Base-by-base conservation (phyloP, 1,284 basidiomycete species). In the Fereydounia khargensis region DNA sequence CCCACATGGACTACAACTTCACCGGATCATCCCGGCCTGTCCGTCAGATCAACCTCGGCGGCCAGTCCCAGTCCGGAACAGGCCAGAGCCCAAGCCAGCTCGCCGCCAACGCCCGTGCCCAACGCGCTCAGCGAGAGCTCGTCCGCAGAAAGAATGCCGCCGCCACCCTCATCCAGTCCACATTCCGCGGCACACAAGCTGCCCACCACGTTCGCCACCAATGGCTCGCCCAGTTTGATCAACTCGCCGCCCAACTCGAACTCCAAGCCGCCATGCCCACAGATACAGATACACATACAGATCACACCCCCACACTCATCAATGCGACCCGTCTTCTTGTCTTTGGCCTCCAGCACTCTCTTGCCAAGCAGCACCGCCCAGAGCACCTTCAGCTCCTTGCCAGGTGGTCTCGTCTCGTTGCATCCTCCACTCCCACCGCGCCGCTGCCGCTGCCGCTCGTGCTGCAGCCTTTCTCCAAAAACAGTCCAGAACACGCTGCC, bases 1-100 rank as follows among this genome's bases (percentile, higher is more conserved):
- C n/a, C n/a, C n/a, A 27, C 14, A 53, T 53, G 50, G 45, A 53
- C 14, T 47, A 31, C 41, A 42, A 47, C 35, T 53, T 53, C 37
- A 47, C 50, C 11, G 50, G 50, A n/a, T 42, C 39, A 16, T 39
- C 42, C 6, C 39, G 44, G 9, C 50, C 40, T 8, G 14, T 20
- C 16, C 44, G 50, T 4, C 36, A 33, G 11, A 47, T 53, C 17
- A 47, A 53, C 24, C 21, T 53, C 9, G 44, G 50, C 14, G 33
- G 44, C n/a, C 19, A 20, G 16, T 13, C 10, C n/a, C 19, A 20
- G 16, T 13, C 10, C 1, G 44, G 25, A 3, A 16, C 11, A 11
- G 30, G 30, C 6, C 30, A 31, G 18, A 42, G 44, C 8, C 44
- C 41, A 1, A 18, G 44, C 7, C 35, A 47, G 21, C 30, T 53